Evolutionary conservation across 2,329 filamentous ascomycete species (phyloP).

Genomic region (Phaeosphaeriaceae sp.): DNA sequence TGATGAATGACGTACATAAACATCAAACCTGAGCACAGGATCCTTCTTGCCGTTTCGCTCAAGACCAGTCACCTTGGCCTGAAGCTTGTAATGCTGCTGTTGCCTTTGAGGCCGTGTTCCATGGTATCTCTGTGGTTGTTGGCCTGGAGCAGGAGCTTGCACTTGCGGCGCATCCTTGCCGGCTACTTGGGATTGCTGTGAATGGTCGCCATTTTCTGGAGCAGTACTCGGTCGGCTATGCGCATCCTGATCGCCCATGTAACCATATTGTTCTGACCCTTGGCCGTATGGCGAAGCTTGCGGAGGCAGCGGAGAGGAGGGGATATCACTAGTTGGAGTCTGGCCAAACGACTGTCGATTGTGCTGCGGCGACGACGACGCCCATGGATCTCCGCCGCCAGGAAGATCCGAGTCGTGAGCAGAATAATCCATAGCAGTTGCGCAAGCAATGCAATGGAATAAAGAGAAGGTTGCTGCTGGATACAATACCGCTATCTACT

Average conservation of each 20-base stretch:
- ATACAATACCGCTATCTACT: slow-evolving; percentile 7
- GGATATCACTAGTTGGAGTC: slow-evolving; percentile 50
- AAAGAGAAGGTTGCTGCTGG: slow-evolving; percentile 23
- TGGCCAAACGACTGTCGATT: slow-evolving; percentile 57
- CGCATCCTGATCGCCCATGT: slow-evolving; percentile 40
- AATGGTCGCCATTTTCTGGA: slow-evolving; percentile 47
- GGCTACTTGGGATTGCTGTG: slow-evolving; percentile 29
- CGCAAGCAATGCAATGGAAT: slow-evolving; percentile 26
- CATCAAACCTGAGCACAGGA: slow-evolving; percentile 91
- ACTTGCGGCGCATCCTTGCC: slow-evolving; percentile 40
- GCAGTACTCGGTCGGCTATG: slow-evolving; percentile 35
- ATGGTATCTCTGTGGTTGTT: slow-evolving; percentile 56
- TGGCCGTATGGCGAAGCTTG: slow-evolving; percentile 49
- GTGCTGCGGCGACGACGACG: slow-evolving; percentile 63
- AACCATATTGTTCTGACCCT: slow-evolving; percentile 42
- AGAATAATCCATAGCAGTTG: slow-evolving; percentile 69
- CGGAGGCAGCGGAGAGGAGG: slow-evolving; percentile 49
- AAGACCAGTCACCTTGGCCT: slow-evolving; percentile 91
- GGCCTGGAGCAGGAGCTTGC: slow-evolving; percentile 47
- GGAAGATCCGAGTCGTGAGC: slow-evolving; percentile 64
- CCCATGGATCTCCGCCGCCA: slow-evolving; percentile 68
- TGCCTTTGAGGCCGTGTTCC: slow-evolving; percentile 51
- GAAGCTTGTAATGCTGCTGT: slow-evolving; percentile 79
- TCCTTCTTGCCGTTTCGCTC: slow-evolving; percentile 96
- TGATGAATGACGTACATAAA: slow-evolving; percentile 71